Evolutionary conservation across 2,329 filamentous ascomycete genomes (phyloP).

Genomic region (Fusarium sp.): DNA sequence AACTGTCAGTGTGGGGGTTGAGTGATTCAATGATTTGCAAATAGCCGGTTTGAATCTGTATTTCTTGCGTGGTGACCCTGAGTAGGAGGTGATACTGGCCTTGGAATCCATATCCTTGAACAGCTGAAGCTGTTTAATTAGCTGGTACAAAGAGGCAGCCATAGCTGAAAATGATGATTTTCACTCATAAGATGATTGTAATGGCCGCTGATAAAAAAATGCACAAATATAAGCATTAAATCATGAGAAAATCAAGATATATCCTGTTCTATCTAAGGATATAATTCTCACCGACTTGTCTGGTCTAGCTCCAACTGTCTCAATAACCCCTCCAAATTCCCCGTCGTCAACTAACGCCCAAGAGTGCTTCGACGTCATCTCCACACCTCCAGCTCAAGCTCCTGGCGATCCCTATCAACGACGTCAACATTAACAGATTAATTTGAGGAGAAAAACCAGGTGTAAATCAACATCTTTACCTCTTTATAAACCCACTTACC

Average conservation of each 20-base stretch:
- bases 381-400: slow-evolving; percentile 20
- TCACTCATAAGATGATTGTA: too few relatives aligned
- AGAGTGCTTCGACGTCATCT: slow-evolving; percentile 36
- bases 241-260: too few relatives aligned
- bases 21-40: not conserved
- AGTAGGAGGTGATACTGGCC: slow-evolving; percentile 4
- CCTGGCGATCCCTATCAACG: slow-evolving; percentile 38
- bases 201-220: not conserved
- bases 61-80: not conserved
- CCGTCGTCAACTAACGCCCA: slow-evolving; percentile 1
- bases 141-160: not conserved
- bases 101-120: slow-evolving; percentile 24
- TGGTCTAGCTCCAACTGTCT: slow-evolving; percentile 21
- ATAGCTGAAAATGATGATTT: not conserved
- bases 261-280: not conserved
- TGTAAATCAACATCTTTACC: not conserved
- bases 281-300: slow-evolving; percentile 15
- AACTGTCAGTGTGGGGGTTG: slow-evolving; percentile 8
- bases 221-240: not conserved
- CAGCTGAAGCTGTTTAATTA: slow-evolving; percentile 32
- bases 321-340: slow-evolving; percentile 27
- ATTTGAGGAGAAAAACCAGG: slow-evolving; percentile 1
- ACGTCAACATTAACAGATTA: slow-evolving; percentile 34
- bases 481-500: slow-evolving; percentile 14
- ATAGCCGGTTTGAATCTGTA: not conserved